Conservation (phyloP, 306 rosid genomes). For the Inga laurina region DNA sequence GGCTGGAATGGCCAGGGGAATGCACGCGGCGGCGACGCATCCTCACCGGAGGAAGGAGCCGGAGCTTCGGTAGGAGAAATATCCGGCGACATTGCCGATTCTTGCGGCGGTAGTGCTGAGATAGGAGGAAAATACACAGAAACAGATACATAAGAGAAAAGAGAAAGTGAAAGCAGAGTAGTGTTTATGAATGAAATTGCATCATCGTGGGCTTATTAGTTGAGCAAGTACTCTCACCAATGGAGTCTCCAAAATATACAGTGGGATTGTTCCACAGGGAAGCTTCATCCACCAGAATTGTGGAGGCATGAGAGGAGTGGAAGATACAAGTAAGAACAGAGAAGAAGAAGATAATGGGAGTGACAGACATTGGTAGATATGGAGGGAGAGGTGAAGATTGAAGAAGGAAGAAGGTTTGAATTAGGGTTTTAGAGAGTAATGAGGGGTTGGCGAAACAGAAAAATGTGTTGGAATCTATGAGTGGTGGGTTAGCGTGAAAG, state of each 20-base stretch:
- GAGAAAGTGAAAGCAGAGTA: constrained; percentile 24
- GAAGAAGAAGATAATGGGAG: constrained; percentile 45
- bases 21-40: constrained; percentile 54
- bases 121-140: neutral
- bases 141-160: constrained; percentile 18
- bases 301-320: constrained; percentile 57
- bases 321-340: constrained; percentile 43
- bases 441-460: constrained; percentile 36
- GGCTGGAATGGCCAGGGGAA: constrained; percentile 85
- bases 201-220: neutral
- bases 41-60: constrained; percentile 69
- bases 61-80: neutral
- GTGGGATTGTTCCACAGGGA: constrained; percentile 72
- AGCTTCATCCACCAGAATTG: constrained; percentile 73
- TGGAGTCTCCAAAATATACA: constrained; percentile 75
- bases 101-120: constrained; percentile 21
- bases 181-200: neutral
- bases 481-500: too few species aligned
- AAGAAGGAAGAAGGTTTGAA: neutral
- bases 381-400: constrained; percentile 17
- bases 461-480: constrained; percentile 58
- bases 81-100: constrained; percentile 12
- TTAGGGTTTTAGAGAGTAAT: constrained; percentile 22
- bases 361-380: constrained; percentile 31
- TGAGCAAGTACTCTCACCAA: constrained; percentile 60